A percentile compares a stretch with the other conserved stretches of the same genome.
phyloP scores from a whole-genome alignment of 768 basidiomycete genomes.

The Auricularia sp. region DNA sequence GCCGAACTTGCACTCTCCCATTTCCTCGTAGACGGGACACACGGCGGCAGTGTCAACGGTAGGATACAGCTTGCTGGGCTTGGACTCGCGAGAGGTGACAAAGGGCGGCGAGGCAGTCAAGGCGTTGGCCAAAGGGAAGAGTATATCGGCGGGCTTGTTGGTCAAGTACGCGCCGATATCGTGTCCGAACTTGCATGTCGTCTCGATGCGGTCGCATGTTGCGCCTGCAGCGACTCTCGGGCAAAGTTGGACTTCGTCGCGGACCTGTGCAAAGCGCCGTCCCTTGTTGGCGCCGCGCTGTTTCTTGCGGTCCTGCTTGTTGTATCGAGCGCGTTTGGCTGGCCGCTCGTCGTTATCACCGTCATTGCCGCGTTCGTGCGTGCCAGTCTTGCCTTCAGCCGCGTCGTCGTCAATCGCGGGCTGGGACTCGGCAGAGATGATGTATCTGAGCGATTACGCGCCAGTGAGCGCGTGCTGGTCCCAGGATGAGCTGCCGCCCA shows the following conservation, averaged over 20 bases:
- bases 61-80: slow-evolving; percentile 19
- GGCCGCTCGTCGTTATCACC: slow-evolving; percentile 15
- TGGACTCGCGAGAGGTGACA: slow-evolving; percentile 19
- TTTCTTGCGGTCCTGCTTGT: slow-evolving; percentile 62
- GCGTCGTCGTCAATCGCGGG: slow-evolving; percentile 42
- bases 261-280: slow-evolving; percentile 62
- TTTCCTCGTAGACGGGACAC: slow-evolving; percentile 60
- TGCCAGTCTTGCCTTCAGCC: slow-evolving; percentile 48
- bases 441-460: slow-evolving; percentile 23
- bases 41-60: slow-evolving; percentile 36
- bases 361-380: slow-evolving; percentile 9
- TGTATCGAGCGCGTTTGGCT: slow-evolving; percentile 27
- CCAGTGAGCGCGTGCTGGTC: not conserved
- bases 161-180: slow-evolving; percentile 66
- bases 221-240: slow-evolving; percentile 64
- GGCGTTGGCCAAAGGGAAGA: slow-evolving; percentile 36
- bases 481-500: slow-evolving; percentile 15
- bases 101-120: slow-evolving; percentile 44
- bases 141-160: slow-evolving; percentile 65
- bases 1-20: slow-evolving; percentile 72
- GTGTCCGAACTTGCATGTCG: slow-evolving; percentile 78
- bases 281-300: slow-evolving; percentile 77
- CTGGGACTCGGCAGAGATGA: slow-evolving; percentile 22
- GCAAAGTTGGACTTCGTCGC: slow-evolving; percentile 77
- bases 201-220: slow-evolving; percentile 58